Evolutionary conservation across 2,329 filamentous ascomycete genomes (phyloP).

Genomic region (Xylariomycetidae sp.): DNA sequence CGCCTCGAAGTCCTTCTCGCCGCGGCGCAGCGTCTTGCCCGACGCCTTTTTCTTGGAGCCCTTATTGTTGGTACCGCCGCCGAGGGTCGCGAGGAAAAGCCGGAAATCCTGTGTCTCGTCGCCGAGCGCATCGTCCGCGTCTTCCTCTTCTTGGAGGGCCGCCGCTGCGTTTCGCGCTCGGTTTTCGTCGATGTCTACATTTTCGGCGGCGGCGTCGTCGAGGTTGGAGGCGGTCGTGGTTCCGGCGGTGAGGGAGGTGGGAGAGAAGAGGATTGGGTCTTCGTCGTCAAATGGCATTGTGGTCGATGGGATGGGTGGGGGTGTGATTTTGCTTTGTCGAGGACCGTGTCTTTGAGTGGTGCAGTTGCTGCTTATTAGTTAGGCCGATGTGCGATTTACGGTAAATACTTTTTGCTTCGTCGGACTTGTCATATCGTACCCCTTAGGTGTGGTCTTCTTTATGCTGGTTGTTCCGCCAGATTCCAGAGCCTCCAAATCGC

Average conservation of each 20-base stretch:
- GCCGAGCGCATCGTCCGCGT: conserved; percentile 52
- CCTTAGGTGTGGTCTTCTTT: no score
- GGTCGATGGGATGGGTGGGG: no score
- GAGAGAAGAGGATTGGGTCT: conserved; percentile 12
- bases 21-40: conserved; percentile 72
- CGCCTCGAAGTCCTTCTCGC: conserved; percentile 95
- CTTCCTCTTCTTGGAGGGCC: conserved; percentile 29
- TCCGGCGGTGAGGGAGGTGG: conserved; percentile 14
- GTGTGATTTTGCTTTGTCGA: conserved; percentile 1
- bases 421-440: no score
- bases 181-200: no score
- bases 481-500: no score
- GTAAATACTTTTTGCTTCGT: no score
- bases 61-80: conserved; percentile 8
- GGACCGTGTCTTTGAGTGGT: conserved; percentile 3
- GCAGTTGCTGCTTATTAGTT: not conserved
- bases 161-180: no score
- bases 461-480: no score
- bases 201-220: conserved; percentile 12
- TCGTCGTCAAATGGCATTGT: conserved; percentile 25
- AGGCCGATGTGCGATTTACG: no score
- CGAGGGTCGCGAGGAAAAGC: conserved; percentile 54
- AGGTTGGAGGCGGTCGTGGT: conserved; percentile 15
- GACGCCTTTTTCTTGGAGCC: conserved; percentile 26
- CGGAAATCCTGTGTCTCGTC: conserved; percentile 87